Conservation (phyloP, 2,329 filamentous ascomycete species). For the Colletotrichum godetiae region DNA sequence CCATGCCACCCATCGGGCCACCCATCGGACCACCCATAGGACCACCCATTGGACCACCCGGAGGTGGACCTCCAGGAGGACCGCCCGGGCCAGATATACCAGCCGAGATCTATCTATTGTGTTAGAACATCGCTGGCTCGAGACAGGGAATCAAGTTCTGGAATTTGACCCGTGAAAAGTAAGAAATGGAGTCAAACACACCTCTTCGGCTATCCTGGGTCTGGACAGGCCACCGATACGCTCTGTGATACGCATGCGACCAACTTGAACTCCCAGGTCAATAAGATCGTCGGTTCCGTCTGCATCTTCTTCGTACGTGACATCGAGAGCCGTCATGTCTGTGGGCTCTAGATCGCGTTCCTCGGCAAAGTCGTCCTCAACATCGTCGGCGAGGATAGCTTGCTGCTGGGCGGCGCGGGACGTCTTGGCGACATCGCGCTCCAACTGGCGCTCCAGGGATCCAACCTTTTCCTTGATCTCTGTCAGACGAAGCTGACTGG, state of each 20-base stretch:
- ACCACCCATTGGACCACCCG: slow-evolving; percentile 7
- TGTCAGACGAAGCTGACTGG: slow-evolving; percentile 75
- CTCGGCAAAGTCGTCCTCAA: slow-evolving; percentile 70
- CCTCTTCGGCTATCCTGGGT: slow-evolving; percentile 77
- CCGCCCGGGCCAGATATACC: slow-evolving; percentile 43
- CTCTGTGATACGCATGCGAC: slow-evolving; percentile 79
- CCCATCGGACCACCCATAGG: slow-evolving; percentile 32
- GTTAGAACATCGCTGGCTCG: neutral
- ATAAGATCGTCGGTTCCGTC: slow-evolving; percentile 70
- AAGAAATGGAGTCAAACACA: slow-evolving; percentile 46
- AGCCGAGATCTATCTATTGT: slow-evolving; percentile 46
- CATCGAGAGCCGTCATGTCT: slow-evolving; percentile 71
- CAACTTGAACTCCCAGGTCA: slow-evolving; percentile 78
- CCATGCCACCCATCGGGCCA: slow-evolving; percentile 16
- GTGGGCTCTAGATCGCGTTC: slow-evolving; percentile 70
- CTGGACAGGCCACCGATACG: slow-evolving; percentile 78
- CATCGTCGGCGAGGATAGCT: slow-evolving; percentile 59
- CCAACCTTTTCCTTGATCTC: slow-evolving; percentile 86
- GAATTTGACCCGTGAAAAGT: neutral
- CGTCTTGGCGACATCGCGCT: slow-evolving; percentile 71
- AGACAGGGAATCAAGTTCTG: neutral
- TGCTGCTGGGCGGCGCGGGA: slow-evolving; percentile 46
- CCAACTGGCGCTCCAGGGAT: slow-evolving; percentile 75
- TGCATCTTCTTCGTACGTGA: slow-evolving; percentile 74
- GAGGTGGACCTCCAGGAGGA: neutral